Percentiles rank a stretch among this genome's conserved stretches.
Conservation (phyloP, 148 eudicot species). For the Vaccinium vitisidaea region DNA sequence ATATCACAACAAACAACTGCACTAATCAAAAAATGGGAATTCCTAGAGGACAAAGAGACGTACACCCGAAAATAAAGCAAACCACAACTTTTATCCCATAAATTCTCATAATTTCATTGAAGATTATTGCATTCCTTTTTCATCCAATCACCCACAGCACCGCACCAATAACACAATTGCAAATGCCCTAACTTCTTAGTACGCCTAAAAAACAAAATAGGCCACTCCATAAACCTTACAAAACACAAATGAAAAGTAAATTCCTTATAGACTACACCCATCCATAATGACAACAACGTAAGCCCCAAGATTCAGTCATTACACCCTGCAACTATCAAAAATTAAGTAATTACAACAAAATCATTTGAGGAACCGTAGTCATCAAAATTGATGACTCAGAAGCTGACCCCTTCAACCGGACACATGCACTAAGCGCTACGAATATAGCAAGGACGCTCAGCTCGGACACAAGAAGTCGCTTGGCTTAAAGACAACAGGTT, state of each 20-base stretch:
- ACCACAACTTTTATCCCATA: background rate
- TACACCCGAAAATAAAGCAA: background rate
- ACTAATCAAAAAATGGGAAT: background rate
- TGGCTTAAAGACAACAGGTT: background rate
- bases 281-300: background rate
- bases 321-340: background rate
- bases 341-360: background rate
- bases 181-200: background rate
- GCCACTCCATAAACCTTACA: background rate
- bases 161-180: background rate
- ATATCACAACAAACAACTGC: background rate
- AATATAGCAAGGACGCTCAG: background rate
- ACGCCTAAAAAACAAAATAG: background rate
- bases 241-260: background rate
- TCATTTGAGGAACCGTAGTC: background rate
- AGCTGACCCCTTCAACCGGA: background rate
- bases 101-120: background rate
- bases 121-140: background rate
- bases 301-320: background rate
- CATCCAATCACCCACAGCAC: background rate
- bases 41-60: background rate
- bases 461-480: background rate
- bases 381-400: background rate
- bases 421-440: background rate
- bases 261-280: background rate